Conservation (phyloP, 2,329 filamentous ascomycete species). For the Beauveria rudraprayagi region DNA sequence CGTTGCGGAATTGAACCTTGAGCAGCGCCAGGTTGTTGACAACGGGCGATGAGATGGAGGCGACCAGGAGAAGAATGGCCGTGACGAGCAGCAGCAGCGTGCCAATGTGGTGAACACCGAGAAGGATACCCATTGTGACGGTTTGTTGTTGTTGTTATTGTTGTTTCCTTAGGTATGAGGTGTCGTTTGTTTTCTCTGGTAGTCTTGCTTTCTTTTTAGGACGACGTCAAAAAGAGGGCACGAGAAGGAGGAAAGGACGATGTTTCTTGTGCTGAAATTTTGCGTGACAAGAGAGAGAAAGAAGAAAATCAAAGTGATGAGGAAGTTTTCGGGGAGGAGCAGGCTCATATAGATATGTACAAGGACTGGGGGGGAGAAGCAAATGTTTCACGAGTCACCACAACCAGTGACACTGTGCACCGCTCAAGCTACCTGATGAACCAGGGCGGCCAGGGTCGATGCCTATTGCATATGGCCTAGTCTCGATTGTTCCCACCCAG, state of each 20-base stretch:
- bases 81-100: conserved; percentile 48
- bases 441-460: no score
- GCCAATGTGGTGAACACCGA: conserved; percentile 48
- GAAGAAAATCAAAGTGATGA: not conserved
- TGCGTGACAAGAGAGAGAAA: not conserved
- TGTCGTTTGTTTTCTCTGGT: not conserved
- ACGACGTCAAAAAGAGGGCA: not conserved
- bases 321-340: not conserved
- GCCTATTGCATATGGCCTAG: not conserved
- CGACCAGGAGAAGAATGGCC: conserved; percentile 48
- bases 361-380: not conserved
- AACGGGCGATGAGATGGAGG: conserved; percentile 51
- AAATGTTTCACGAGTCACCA: conserved; percentile 5
- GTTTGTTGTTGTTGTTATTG: conserved; percentile 10
- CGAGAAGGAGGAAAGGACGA: not conserved
- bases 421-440: not conserved
- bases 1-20: conserved; percentile 39
- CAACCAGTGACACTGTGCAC: not conserved
- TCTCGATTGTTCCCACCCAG: not conserved
- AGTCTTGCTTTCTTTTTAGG: conserved; percentile 1
- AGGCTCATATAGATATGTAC: conserved; percentile 3
- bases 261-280: not conserved
- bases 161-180: not conserved
- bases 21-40: conserved; percentile 47
- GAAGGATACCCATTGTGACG: conserved; percentile 38